phyloP scores from a whole-genome alignment of 1,284 basidiomycete species.

The Calocybe gambosa region DNA sequence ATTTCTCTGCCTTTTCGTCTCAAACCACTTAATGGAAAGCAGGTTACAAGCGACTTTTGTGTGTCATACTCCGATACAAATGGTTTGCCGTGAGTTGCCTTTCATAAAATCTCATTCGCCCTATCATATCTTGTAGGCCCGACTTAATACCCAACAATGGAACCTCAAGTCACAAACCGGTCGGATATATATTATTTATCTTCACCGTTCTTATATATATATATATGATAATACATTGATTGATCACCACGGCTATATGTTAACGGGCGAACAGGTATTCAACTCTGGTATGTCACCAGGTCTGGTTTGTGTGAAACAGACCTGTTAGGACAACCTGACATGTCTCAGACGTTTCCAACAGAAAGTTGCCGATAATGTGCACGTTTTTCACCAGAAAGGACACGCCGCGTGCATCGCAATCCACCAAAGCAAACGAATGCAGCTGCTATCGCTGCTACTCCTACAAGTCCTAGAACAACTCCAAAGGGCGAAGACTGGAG shows the following conservation, averaged over 20 bases:
- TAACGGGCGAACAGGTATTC: background rate
- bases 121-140: constrained; percentile 27
- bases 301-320: no score
- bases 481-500: constrained; percentile 26
- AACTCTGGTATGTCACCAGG: no score
- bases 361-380: constrained; percentile 44
- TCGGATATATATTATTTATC: constrained; percentile 5
- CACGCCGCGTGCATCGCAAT: constrained; percentile 35
- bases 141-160: constrained; percentile 33
- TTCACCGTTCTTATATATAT: background rate
- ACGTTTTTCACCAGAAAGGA: constrained; percentile 31
- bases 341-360: constrained; percentile 42
- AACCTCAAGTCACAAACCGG: constrained; percentile 5
- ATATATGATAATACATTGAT: background rate
- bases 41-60: constrained; percentile 55
- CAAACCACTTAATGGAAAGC: constrained; percentile 2
- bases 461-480: constrained; percentile 41
- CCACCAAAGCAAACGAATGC: constrained; percentile 58
- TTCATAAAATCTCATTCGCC: background rate
- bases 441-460: constrained; percentile 41
- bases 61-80: constrained; percentile 67
- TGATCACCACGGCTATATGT: background rate
- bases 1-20: constrained; percentile 16
- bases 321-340: constrained; percentile 25
- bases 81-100: constrained; percentile 53